Percentiles rank a stretch among this genome's conserved stretches.
Conservation (phyloP, 768 basidiomycete genomes). For the Guyanaporus albipodus region DNA sequence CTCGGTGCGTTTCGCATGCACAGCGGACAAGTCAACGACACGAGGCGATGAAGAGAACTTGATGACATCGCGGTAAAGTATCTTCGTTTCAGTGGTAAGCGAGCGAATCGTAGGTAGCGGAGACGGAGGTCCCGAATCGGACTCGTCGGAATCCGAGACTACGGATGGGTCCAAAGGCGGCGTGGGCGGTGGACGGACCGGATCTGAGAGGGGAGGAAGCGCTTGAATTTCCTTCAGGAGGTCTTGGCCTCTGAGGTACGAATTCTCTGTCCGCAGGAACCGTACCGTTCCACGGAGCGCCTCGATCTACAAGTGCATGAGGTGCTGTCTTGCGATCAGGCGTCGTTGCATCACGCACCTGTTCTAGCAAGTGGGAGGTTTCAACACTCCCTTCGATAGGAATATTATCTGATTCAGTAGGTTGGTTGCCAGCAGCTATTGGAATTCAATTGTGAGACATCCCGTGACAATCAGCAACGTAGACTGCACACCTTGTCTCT, state of each 20-base stretch:
- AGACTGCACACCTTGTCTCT: conserved; percentile 59
- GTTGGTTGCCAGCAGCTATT: conserved; percentile 45
- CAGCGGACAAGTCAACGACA: conserved; percentile 77
- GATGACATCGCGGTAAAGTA: conserved; percentile 87
- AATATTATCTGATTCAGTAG: conserved; percentile 55
- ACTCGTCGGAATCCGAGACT: conserved; percentile 62
- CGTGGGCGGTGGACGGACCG: conserved; percentile 48
- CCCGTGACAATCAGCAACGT: not conserved
- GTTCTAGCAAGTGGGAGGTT: conserved; percentile 83
- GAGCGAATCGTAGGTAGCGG: conserved; percentile 56
- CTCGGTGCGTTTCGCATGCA: conserved; percentile 51
- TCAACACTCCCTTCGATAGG: conserved; percentile 80
- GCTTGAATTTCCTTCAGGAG: conserved; percentile 77
- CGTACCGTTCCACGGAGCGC: conserved; percentile 87
- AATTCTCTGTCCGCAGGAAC: conserved; percentile 91
- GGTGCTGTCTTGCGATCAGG: not conserved
- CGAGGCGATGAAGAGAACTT: conserved; percentile 76
- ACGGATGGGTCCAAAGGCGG: conserved; percentile 66
- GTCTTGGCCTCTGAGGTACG: conserved; percentile 90
- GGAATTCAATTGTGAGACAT: not conserved
- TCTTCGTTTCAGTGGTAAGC: conserved; percentile 76
- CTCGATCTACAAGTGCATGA: conserved; percentile 58
- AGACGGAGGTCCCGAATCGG: conserved; percentile 45
- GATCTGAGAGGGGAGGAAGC: conserved; percentile 61
- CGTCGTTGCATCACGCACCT: conserved; percentile 44